phyloP scores from a whole-genome alignment of 1,284 basidiomycete species.

The Pholiota adiposa region DNA sequence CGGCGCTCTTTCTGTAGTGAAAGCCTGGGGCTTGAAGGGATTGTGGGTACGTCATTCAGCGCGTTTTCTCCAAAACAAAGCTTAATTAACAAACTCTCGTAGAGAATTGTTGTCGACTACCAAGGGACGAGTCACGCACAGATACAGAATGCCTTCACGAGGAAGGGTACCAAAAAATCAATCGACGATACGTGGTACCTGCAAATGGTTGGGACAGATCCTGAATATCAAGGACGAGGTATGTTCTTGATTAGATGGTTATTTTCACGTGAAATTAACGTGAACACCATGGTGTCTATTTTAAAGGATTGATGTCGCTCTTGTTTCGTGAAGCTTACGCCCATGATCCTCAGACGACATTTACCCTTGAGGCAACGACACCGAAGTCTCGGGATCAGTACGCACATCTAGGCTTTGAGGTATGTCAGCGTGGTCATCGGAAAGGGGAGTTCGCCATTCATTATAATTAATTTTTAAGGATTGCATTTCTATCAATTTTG shows the following conservation, averaged over 20 bases:
- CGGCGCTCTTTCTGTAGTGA: constrained; percentile 26
- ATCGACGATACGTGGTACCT: constrained; percentile 33
- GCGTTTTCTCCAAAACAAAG: no score
- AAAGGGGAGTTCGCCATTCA: neutral
- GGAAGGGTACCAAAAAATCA: constrained; percentile 16
- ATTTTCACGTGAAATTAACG: neutral
- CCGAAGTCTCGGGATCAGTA: constrained; percentile 33
- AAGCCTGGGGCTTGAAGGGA: constrained; percentile 28
- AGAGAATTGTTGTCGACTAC: constrained; percentile 30
- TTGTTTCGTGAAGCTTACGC: constrained; percentile 33
- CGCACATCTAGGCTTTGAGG: constrained; percentile 34
- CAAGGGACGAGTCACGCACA: constrained; percentile 20
- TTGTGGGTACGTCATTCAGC: no score
- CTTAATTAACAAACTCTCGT: no score
- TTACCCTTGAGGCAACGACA: constrained; percentile 33
- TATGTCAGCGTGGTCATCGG: constrained; percentile 10
- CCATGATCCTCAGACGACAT: constrained; percentile 27
- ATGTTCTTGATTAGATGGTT: neutral
- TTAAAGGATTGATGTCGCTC: constrained; percentile 31
- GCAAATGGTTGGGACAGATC: constrained; percentile 26
- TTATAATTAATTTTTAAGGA: neutral
- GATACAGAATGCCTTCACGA: constrained; percentile 21
- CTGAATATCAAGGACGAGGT: constrained; percentile 31
- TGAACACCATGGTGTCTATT: neutral
- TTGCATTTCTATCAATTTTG: neutral